A percentile compares a stretch with the other conserved stretches of the same genome.
Conservation (phyloP, 1,284 basidiomycete species). For the Fomes fomentarius region DNA sequence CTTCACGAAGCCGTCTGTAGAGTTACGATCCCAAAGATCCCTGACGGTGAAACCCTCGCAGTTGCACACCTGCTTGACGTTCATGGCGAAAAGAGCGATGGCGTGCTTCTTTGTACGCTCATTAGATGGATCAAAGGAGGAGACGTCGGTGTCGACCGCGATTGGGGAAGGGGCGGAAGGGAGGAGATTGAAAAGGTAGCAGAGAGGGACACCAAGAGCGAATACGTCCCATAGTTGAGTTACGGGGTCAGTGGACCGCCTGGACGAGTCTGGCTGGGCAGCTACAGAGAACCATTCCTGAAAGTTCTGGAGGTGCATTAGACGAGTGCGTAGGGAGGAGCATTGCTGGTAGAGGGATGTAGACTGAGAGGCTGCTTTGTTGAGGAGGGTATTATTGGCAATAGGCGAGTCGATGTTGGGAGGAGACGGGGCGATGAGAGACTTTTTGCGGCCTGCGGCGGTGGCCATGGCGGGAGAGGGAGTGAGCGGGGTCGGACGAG, state of each 20-base stretch:
- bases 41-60: constrained; percentile 84
- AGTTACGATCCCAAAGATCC: constrained; percentile 87
- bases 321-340: constrained; percentile 70
- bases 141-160: constrained; percentile 70
- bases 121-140: constrained; percentile 67
- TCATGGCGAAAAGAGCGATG: constrained; percentile 80
- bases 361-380: constrained; percentile 80
- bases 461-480: constrained; percentile 53
- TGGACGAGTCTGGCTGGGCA: constrained; percentile 53
- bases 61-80: constrained; percentile 63
- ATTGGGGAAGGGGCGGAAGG: constrained; percentile 67
- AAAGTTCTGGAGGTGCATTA: constrained; percentile 77
- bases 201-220: constrained; percentile 90
- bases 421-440: constrained; percentile 66
- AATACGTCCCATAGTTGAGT: constrained; percentile 95
- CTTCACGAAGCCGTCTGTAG: constrained; percentile 95
- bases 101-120: constrained; percentile 80
- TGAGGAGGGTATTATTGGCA: constrained; percentile 81
- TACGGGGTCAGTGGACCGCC: constrained; percentile 84
- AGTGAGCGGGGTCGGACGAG: constrained; percentile 9
- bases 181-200: constrained; percentile 93
- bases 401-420: constrained; percentile 75
- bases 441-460: constrained; percentile 81
- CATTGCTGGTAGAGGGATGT: constrained; percentile 90
- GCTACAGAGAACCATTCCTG: constrained; percentile 68